Evolutionary conservation across 2,329 filamentous ascomycete species (phyloP), one percentile per base, ranked within the genome.

Genomic region (Ophiostoma himal-ulmi): DNA sequence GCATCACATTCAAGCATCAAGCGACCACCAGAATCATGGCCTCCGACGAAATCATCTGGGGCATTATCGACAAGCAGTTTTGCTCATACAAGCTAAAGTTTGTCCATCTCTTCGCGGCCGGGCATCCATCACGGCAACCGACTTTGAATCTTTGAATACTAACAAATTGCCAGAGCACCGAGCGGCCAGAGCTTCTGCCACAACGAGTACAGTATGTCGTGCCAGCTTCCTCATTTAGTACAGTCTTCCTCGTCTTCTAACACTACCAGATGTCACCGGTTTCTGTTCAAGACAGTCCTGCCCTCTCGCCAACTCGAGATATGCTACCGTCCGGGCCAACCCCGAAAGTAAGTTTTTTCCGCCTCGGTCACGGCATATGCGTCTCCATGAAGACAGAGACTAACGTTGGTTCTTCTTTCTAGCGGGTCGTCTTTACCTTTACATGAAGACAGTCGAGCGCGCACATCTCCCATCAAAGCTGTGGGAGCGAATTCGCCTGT

Each of bases 31-130:
- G 1, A 39, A 67, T 39, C n/a, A 96, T 95, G 91, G 88, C 92
- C 71, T 96, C 93, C 73, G 94, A 98, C 84, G 94, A 98, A 81
- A 96, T 98, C 74, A 90, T 98, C 74, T 99, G 95, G 95, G 89
- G 94, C 79, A 92, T 97, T 71, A 97, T 97, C 75, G 96, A 96
- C 81, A 92, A 95, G 81, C 91, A 94, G 78, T 96, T 95, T 77
- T 98, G 95, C 83, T 90, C 91, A 68, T 98, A 94, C 85, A 97
- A 97, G 79, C 84, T 98, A 75, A 97, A 96, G 88, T 93, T 82
- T 75, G 87, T 79, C 60, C 14, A 60, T n/a, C 36, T 8, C 7
- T 13, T 36, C 17, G 20, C 36, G 10, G 34, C 34, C 17, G 2
- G 57, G 0, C 17, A 64, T 20, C 5, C 30, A 13, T 20, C 41